phyloP scores from a whole-genome alignment of 345 rosid species.

The Xanthoceras sorbifolium region DNA sequence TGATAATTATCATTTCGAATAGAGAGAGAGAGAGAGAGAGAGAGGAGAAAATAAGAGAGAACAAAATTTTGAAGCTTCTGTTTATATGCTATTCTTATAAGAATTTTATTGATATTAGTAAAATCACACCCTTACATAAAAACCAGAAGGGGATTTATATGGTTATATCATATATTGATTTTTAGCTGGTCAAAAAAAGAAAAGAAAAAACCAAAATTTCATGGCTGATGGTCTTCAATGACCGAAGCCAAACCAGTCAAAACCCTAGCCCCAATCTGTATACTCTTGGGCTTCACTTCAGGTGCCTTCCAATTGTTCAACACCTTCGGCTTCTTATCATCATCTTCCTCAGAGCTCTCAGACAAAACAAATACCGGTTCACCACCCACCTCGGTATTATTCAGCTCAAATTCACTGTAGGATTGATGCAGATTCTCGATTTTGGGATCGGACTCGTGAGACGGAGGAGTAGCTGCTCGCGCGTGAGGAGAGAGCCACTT shows the following conservation, averaged over 20 bases:
- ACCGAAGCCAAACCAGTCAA: slow-evolving; percentile 64
- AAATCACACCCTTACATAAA: slow-evolving; percentile 52
- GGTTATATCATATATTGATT: slow-evolving; percentile 20
- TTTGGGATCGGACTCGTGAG: slow-evolving; percentile 11
- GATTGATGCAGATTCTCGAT: slow-evolving; percentile 19
- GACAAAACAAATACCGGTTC: slow-evolving; percentile 31
- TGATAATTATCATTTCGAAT: too few relatives aligned
- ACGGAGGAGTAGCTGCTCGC: slow-evolving; percentile 24
- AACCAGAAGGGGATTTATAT: slow-evolving; percentile 42
- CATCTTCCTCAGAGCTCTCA: slow-evolving; percentile 34
- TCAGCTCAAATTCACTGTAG: slow-evolving; percentile 10
- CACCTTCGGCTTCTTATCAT: slow-evolving; percentile 29
- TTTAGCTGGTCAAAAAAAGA: slow-evolving; percentile 3
- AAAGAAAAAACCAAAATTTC: slow-evolving; percentile 18
- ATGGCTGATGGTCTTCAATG: slow-evolving; percentile 33
- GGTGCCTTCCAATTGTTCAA: slow-evolving; percentile 44
- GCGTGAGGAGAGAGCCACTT: slow-evolving; percentile 76
- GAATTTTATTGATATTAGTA: slow-evolving; percentile 34
- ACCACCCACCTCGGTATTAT: slow-evolving; percentile 11
- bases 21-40: too few relatives aligned
- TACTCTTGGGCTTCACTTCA: slow-evolving; percentile 47
- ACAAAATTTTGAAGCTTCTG: background rate
- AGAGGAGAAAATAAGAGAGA: background rate
- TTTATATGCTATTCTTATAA: background rate
- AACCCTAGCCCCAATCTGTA: slow-evolving; percentile 40